A percentile compares a stretch with the other conserved stretches of the same genome.
phyloP scores from a whole-genome alignment of 495 filamentous ascomycete species.

The Penicillium alfredii region DNA sequence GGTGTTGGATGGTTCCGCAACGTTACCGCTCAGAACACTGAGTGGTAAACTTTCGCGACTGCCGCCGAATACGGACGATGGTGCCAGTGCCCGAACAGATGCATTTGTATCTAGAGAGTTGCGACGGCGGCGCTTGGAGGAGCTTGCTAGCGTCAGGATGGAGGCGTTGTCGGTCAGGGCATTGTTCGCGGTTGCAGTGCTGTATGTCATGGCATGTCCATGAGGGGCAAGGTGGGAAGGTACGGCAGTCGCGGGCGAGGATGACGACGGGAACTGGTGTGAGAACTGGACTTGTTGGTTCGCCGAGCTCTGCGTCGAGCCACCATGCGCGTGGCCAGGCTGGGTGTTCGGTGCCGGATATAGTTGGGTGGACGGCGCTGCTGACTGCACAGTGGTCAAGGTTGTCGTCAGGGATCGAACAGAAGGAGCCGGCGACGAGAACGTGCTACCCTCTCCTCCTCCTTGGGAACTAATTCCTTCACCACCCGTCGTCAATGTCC shows the following conservation, averaged over 20 bases:
- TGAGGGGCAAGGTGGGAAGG: slow-evolving; percentile 67
- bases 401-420: slow-evolving; percentile 90
- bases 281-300: slow-evolving; percentile 66
- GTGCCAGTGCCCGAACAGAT: slow-evolving; percentile 85
- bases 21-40: slow-evolving; percentile 76
- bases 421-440: slow-evolving; percentile 89
- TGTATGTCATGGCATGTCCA: slow-evolving; percentile 76
- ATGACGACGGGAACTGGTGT: slow-evolving; percentile 71
- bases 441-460: slow-evolving; percentile 75
- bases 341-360: slow-evolving; percentile 37
- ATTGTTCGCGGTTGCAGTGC: slow-evolving; percentile 83
- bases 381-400: slow-evolving; percentile 91
- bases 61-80: slow-evolving; percentile 87
- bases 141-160: slow-evolving; percentile 92
- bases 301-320: slow-evolving; percentile 41
- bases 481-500: slow-evolving; percentile 59
- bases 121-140: slow-evolving; percentile 80
- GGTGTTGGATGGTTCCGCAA: slow-evolving; percentile 49
- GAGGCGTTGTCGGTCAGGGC: slow-evolving; percentile 91
- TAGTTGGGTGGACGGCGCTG: slow-evolving; percentile 60
- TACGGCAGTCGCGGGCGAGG: slow-evolving; percentile 68
- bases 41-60: slow-evolving; percentile 82
- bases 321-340: slow-evolving; percentile 37
- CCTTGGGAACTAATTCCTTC: slow-evolving; percentile 59
- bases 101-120: slow-evolving; percentile 94